Base-by-base conservation (phyloP, 257 asterid genomes). In the Solanum ossicruentum region DNA sequence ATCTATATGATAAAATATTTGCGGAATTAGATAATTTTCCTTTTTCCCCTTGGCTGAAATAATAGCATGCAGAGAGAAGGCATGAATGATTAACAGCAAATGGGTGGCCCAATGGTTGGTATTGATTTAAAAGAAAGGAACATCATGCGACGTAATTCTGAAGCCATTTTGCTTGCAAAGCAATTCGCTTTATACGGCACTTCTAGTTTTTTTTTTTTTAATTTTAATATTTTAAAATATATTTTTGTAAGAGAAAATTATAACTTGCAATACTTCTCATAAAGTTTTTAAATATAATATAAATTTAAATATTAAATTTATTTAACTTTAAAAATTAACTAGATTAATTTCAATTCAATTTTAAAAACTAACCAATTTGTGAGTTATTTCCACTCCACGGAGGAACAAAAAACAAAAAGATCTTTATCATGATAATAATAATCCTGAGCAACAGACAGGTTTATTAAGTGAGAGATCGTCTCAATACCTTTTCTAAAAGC, bases 401-500 rank as follows among this genome's bases (percentile, higher is more conserved):
- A 0, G 61, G 18, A 17, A 56, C 21, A 17, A 56, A 10, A 58
- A 18, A 10, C 21, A 54, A 54, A 6, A 7, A n/a, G 10, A n/a
- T 4, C 15, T 60, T 60, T n/a, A n/a, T n/a, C 16, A 60, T 60
- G 67, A 60, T 63, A 26, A 82, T 78, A 18, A 11, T 61, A 82
- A 45, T 61, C 60, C 61, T 82, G 28, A 82, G 77, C 77, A 82
- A 82, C 84, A 82, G 77, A 82, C 84, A 82, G 13, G 71, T 66
- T 82, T n/a, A 61, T 61, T 61, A 60, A 60, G 72, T 58, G 55
- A 5, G 54, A 58, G 75, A 82, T 80, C 8, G 52, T 45, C 39
- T 32, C 71, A n/a, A 10, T 15, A 57, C 47, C 84, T 61, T 82
- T 60, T 43, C 6, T 26, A 41, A 52, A 61, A 82, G 45, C 15